A percentile compares a stretch with the other conserved stretches of the same genome.
Evolutionary conservation across 2,329 filamentous ascomycete species (phyloP).

Genomic region (Arthrobotrys musiformis): DNA sequence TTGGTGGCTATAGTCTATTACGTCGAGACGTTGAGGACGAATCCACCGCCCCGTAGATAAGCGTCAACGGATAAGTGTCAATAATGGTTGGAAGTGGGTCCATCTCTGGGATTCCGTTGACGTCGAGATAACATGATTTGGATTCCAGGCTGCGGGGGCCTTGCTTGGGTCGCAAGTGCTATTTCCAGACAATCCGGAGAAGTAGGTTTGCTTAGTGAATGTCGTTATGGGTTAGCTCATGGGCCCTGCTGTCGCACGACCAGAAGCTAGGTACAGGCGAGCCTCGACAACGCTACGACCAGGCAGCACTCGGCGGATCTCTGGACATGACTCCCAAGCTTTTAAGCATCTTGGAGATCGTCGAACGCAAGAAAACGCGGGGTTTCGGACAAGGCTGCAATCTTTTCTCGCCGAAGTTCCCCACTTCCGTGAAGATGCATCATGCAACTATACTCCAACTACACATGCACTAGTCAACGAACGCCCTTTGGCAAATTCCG

Average conservation of each 20-base stretch:
- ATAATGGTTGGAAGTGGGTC: background rate
- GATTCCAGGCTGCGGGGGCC: background rate
- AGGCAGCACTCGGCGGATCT: constrained; percentile 31
- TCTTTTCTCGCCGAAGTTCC: constrained; percentile 7
- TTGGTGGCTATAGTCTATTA: background rate
- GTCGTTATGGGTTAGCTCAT: background rate
- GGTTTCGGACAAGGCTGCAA: constrained; percentile 21
- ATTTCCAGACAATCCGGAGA: background rate
- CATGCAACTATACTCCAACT: background rate
- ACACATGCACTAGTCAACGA: background rate
- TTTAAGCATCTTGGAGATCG: background rate
- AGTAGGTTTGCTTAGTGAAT: background rate
- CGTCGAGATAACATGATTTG: background rate
- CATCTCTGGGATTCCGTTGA: background rate
- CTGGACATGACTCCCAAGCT: background rate
- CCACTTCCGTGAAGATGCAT: background rate
- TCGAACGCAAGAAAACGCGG: constrained; percentile 30
- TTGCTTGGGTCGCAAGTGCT: background rate
- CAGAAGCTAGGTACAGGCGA: background rate
- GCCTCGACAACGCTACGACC: background rate
- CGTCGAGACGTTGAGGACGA: background rate
- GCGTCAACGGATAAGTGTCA: background rate
- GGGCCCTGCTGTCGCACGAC: constrained; percentile 25
- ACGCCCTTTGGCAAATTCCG: constrained; percentile 1
- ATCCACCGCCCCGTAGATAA: background rate